Conservation (phyloP, 2,329 filamentous ascomycete genomes). For the Whalleya microplaca region DNA sequence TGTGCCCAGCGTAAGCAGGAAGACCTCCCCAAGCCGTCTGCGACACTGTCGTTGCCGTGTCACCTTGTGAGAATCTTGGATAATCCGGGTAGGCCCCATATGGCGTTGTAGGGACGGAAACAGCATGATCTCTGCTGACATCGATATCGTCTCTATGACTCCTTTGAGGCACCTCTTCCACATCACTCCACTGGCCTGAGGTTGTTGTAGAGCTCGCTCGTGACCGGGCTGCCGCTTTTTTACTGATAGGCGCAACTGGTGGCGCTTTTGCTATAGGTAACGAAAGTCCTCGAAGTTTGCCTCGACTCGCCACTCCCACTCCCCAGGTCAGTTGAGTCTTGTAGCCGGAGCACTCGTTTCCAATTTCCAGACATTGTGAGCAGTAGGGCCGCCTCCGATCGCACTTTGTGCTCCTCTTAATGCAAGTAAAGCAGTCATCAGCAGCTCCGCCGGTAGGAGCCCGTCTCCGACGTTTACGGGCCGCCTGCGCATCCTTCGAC, state of each 20-base stretch:
- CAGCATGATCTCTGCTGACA: slow-evolving; percentile 40
- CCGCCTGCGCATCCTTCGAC: slow-evolving; percentile 55
- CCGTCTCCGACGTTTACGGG: slow-evolving; percentile 79
- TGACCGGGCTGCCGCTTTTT: slow-evolving; percentile 51
- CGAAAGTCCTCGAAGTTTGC: slow-evolving; percentile 89
- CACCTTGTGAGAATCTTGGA: slow-evolving; percentile 54
- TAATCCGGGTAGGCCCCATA: slow-evolving; percentile 51
- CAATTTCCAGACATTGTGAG: slow-evolving; percentile 88
- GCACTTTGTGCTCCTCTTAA: slow-evolving; percentile 81
- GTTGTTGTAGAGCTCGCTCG: slow-evolving; percentile 50
- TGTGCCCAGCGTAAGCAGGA: slow-evolving; percentile 48
- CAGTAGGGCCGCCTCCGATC: slow-evolving; percentile 93
- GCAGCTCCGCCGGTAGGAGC: slow-evolving; percentile 86
- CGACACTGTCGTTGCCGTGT: slow-evolving; percentile 44
- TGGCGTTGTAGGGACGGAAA: slow-evolving; percentile 46
- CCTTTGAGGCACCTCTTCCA: slow-evolving; percentile 41
- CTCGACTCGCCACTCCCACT: slow-evolving; percentile 91
- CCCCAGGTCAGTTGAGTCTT: slow-evolving; percentile 97
- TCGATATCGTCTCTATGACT: slow-evolving; percentile 43
- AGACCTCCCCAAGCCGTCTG: slow-evolving; percentile 52
- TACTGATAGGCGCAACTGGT: slow-evolving; percentile 54
- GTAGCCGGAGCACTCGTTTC: slow-evolving; percentile 93
- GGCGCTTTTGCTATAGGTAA: slow-evolving; percentile 68
- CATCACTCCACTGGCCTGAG: slow-evolving; percentile 44
- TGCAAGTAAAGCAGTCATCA: slow-evolving; percentile 94